Conservation (phyloP, 75 land plant species). For the Pinus albicaulis region DNA sequence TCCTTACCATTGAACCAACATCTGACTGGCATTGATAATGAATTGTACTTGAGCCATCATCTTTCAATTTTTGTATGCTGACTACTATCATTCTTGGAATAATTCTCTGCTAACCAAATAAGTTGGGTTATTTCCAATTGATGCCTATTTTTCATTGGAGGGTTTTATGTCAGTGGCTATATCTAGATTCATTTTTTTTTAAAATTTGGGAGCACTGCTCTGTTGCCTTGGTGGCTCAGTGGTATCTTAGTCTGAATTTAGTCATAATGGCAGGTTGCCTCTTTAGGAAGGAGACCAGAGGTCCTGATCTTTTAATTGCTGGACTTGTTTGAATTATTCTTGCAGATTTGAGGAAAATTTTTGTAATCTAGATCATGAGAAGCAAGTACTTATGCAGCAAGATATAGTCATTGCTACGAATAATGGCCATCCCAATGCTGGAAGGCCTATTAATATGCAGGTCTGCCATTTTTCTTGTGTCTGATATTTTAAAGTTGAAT, state of each 20-base stretch:
- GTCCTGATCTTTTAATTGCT: background rate
- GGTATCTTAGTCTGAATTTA: background rate
- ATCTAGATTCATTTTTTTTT: background rate
- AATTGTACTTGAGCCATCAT: too few relatives aligned
- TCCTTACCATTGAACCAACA: too few relatives aligned
- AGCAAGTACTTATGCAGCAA: constrained; percentile 80
- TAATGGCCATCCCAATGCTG: constrained; percentile 13
- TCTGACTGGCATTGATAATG: too few relatives aligned
- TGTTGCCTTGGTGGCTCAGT: background rate
- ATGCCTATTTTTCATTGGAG: background rate
- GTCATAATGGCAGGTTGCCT: background rate
- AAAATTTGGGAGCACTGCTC: background rate
- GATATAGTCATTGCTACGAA: constrained; percentile 56
- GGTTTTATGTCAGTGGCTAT: background rate
- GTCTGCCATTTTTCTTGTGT: background rate
- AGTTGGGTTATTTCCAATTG: too few relatives aligned
- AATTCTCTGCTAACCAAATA: too few relatives aligned
- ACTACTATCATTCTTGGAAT: too few relatives aligned
- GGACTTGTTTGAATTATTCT: background rate
- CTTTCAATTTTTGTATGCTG: too few relatives aligned
- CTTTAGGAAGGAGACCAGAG: background rate
- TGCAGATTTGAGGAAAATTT: constrained; percentile 80
- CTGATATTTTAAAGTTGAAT: background rate
- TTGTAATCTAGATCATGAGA: constrained; percentile 72
- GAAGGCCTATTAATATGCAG: background rate